Evolutionary conservation across 1,139 yeast genomes (phyloP), one percentile per base, ranked within the genome.

Genomic region (Geotrichum australiense): DNA sequence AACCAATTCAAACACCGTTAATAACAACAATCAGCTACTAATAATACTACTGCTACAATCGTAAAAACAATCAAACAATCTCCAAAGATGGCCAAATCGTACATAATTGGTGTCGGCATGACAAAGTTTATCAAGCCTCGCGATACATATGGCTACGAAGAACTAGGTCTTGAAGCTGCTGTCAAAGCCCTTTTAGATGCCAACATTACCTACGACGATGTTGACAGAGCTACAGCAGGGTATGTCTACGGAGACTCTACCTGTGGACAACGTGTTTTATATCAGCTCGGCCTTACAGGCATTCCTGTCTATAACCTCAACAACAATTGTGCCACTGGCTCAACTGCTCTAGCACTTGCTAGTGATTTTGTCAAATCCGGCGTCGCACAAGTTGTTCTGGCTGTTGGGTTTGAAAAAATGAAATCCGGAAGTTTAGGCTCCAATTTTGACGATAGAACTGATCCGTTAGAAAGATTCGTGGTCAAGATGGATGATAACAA

Each of bases 311-410:
- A 50, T 37, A 57, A 57, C 43, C 59, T 57, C 35, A 57, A 57
- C 53, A 57, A 57, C 47, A 57, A 57, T 41, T 57, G 61, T 38
- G 51, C 61, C 10, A 57, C 61, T 2, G 61, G 61, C 4, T 57
- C 61, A 23, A 53, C 61, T 1, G 61, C 59, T 2, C 49, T 57
- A 5, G 52, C 41, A 41, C 50, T 56, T 44, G 61, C 53, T 29
- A 47, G 55, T 11, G 51, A 50, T 34, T 44, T 55, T 39, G 47
- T 57, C 24, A 42, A 43, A 22, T 41, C 53, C n/a, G 61, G 61
- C 1, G 41, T 45, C 10, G 51, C 51, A 4, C 58, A 57, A 35
- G 57, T 57, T 19, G 55, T 56, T 11, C 52, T 57, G 28, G 55
- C 57, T 36, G 53, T 57, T 11, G 61, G 61, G 15, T 57, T 57